Percentiles rank a stretch among this genome's conserved stretches.
These are phyloP conservation scores for Jaminaea rosea DNA, from an alignment of 1,284 basidiomycete genomes.

Conservation along the genomic window DNA sequence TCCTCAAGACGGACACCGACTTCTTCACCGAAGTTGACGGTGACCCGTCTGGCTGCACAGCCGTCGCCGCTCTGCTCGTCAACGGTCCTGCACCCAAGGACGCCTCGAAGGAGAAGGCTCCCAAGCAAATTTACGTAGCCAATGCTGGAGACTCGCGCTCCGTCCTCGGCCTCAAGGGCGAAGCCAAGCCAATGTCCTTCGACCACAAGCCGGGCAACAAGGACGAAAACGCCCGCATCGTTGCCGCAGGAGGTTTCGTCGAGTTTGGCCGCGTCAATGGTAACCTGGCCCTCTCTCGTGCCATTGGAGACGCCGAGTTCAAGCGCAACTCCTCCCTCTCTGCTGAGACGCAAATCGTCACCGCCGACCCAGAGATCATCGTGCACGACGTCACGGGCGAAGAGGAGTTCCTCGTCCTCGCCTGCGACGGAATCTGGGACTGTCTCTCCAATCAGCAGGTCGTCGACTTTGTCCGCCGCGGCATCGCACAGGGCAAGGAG, in stretches of 20 bases:
- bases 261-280: conserved; percentile 97
- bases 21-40: conserved; percentile 55
- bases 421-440: conserved; percentile 99
- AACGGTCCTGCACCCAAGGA: conserved; percentile 10
- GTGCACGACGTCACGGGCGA: conserved; percentile 71
- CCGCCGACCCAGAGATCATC: conserved; percentile 83
- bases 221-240: conserved; percentile 81
- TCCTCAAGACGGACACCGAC: conserved; percentile 90
- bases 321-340: conserved; percentile 78
- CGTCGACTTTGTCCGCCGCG: conserved; percentile 75
- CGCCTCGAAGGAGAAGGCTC: conserved; percentile 8
- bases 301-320: conserved; percentile 96
- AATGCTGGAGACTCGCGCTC: conserved; percentile 95
- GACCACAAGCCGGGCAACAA: conserved; percentile 94
- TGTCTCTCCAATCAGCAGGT: conserved; percentile 88
- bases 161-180: conserved; percentile 76
- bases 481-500: conserved; percentile 70
- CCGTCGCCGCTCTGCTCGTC: conserved; percentile 62
- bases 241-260: conserved; percentile 88
- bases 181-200: conserved; percentile 75
- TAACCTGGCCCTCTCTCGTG: conserved; percentile 88
- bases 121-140: conserved; percentile 52
- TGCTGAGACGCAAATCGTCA: conserved; percentile 89
- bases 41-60: conserved; percentile 94
- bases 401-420: conserved; percentile 91